phyloP scores from a whole-genome alignment of 176 grass and related monocot genomes.

The Urochloa ruziziensis region DNA sequence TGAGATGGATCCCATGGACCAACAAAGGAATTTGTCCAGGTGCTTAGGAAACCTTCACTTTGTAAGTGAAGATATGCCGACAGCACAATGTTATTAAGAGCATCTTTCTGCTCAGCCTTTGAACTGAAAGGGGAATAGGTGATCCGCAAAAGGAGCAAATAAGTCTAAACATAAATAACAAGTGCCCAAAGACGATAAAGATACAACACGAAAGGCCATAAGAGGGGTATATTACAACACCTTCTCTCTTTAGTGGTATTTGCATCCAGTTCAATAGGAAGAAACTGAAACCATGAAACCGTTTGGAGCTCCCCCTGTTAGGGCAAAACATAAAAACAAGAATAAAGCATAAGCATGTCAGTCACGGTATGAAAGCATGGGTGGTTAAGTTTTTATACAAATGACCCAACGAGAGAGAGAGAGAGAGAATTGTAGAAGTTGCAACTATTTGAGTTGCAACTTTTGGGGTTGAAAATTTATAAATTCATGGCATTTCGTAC shows the following conservation, averaged over 20 bases:
- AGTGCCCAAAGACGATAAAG: slow-evolving; percentile 22
- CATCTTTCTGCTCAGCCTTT: slow-evolving; percentile 92
- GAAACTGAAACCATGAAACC: slow-evolving; percentile 97
- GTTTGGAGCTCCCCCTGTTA: slow-evolving; percentile 85
- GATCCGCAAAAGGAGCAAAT: slow-evolving; percentile 34
- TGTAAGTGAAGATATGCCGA: slow-evolving; percentile 79
- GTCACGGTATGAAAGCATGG: background rate
- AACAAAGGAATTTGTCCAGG: slow-evolving; percentile 99
- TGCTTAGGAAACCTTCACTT: slow-evolving; percentile 84
- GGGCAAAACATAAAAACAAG: background rate
- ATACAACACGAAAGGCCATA: slow-evolving; percentile 16
- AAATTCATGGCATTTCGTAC: background rate
- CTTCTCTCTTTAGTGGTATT: slow-evolving; percentile 63
- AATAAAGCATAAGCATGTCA: background rate
- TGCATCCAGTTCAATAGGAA: slow-evolving; percentile 73
- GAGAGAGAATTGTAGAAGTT: no score
- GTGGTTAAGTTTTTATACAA: background rate
- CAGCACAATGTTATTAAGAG: slow-evolving; percentile 67
- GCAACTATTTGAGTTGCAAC: background rate
- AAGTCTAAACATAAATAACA: slow-evolving; percentile 37
- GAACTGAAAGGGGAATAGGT: slow-evolving; percentile 53
- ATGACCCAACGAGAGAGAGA: background rate
- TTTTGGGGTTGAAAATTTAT: background rate
- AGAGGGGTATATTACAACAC: slow-evolving; percentile 30
- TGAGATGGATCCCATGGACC: slow-evolving; percentile 99